Evolutionary conservation across 371 early-diverging fungal genomes (phyloP), one percentile per base, ranked within the genome.

Genomic region (Entomophthora muscae): DNA sequence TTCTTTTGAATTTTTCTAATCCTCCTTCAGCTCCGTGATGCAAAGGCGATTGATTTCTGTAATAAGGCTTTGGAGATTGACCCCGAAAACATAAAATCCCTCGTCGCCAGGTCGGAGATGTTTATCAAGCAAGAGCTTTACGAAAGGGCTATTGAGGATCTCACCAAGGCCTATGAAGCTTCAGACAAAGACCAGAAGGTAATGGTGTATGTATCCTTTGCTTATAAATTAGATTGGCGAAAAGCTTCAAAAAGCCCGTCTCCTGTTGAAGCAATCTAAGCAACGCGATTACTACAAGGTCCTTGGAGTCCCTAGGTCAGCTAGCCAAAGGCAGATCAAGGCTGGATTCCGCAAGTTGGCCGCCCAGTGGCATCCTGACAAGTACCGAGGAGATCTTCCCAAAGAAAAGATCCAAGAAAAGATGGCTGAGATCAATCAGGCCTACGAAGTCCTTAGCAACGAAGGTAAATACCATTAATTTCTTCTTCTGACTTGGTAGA

Each of bases 201-300:
- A 61, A 3, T 61, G 42, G 7, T n/a, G 21, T 28, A 3, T 33
- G 5, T 33, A 61, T 3, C 33, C 17, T 2, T 33, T 33, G n/a
- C n/a, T 32, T 21, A 33, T 30, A 10, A 73, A 75, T 22, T 70
- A 74, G 3, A 75, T 84, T 32, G 75, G 75, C 32, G 81, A 82
- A 61, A 71, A 78, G 59, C 70, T 83, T 58, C 73, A 71, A 63
- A 75, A 75, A 55, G 89, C 91, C 28, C 83, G 88, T 66, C 72
- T 80, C 56, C 70, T 89, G 66, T 71, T 81, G 66, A 79, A 82
- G 64, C 75, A 81, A 67, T 83, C 87, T 23, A 78, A 83, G 66
- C 82, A 81, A 66, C 81, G 83, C 66, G 91, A 97, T 70, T 97
- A 94, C 68, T 97, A 94, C 81, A 91, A 94, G 73, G 85, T 95